Evolutionary conservation across 2,329 filamentous ascomycete species (phyloP), one percentile per base, ranked within the genome.

Genomic region (Pyricularia sp.): DNA sequence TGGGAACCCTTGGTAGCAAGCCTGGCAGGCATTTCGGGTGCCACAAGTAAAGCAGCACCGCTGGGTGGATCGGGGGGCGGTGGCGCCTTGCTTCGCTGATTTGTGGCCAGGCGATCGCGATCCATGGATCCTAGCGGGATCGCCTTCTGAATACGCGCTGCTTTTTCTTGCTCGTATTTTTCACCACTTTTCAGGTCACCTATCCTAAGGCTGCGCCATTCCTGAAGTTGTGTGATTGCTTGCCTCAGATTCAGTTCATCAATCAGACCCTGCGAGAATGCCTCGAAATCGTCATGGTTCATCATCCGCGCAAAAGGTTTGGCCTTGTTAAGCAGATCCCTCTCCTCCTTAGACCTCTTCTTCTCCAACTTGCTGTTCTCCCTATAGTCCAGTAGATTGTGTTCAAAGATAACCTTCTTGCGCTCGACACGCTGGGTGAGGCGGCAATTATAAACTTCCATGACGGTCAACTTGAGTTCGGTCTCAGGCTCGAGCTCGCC

Each of bases 221-320:
- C 95, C 76, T 98, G 94, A 2, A 99, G 83, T 77, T 98, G 94
- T 0, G 86, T 72, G 70, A 99, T 97, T 55, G 95, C 95, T 75
- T 96, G 90, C 2, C 95, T 89, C 23, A 99, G 82, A 73, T 97
- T 97, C 72, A 95, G 88, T 79, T 99, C 95, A 74, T 97, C 94
- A 65, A 97, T 86, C 0, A 99, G 82, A 1, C 93, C 94, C 70
- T 93, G 89, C 73, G 90, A 92, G 73, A 98, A 90, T 12, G 89
- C 87, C 71, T 96, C 91, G 75, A 97, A 98, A 77, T 99, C 95
- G 65, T 90, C 85, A 73, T 91, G 90, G 74, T 94, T 97, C 94
- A 98, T 97, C 87, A 98, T 96, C 61, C 94, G 88, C 2, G 93
- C 94, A 75, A 97, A 97, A 0, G 95, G 95, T 75, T 99, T 99